phyloP scores from a whole-genome alignment of 495 filamentous ascomycete genomes.

The Annulohypoxylon nitens region DNA sequence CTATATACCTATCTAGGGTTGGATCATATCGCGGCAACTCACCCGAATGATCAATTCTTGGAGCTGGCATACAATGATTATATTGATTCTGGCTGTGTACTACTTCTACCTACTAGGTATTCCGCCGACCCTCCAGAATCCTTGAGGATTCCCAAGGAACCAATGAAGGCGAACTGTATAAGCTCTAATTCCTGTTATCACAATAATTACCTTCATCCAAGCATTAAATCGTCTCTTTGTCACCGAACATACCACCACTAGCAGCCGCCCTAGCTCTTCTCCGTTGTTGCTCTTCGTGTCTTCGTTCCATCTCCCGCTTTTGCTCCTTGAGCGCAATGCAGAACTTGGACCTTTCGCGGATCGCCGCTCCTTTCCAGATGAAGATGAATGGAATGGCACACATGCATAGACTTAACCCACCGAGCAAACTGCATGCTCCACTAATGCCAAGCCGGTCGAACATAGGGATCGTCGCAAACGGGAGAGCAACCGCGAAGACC shows the following conservation, averaged over 20 bases:
- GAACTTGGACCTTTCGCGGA: conserved; percentile 54
- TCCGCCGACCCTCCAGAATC: neutral
- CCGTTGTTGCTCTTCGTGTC: conserved; percentile 49
- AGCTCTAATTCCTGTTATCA: neutral
- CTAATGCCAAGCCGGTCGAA: conserved; percentile 54
- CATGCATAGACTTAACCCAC: conserved; percentile 55
- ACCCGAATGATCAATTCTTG: neutral
- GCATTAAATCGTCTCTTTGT: conserved; percentile 37
- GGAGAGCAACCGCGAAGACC: conserved; percentile 72
- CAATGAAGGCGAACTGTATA: neutral
- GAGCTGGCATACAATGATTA: neutral
- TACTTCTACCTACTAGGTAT: neutral
- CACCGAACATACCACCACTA: neutral
- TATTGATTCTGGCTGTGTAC: neutral
- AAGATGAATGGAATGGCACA: conserved; percentile 58
- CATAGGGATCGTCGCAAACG: conserved; percentile 60
- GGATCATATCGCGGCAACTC: neutral
- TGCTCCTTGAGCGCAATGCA: conserved; percentile 54
- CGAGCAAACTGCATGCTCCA: conserved; percentile 56
- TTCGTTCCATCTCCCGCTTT: conserved; percentile 55
- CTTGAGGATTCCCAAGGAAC: neutral
- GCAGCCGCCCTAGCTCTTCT: conserved; percentile 12
- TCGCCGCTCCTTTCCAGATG: conserved; percentile 57
- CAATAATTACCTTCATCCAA: neutral
- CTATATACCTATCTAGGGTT: neutral